Conservation (phyloP, 2,329 filamentous ascomycete species). For the Colletotrichum filicis region DNA sequence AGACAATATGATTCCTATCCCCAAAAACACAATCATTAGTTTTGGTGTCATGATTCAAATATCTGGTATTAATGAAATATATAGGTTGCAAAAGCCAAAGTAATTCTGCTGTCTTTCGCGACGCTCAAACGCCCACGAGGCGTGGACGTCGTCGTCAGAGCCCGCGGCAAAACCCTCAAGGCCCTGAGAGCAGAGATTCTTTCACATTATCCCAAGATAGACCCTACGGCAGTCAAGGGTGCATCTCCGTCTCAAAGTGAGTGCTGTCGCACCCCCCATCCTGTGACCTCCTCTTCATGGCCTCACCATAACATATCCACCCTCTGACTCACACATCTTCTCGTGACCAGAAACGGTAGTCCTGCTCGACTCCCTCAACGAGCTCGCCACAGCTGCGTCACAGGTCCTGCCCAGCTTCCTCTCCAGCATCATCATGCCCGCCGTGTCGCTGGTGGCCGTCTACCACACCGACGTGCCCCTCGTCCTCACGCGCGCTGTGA, state of each 20-base stretch:
- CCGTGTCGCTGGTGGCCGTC: slow-evolving; percentile 78
- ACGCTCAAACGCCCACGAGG: slow-evolving; percentile 73
- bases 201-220: slow-evolving; percentile 56
- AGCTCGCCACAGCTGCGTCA: slow-evolving; percentile 65
- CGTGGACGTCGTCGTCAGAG: slow-evolving; percentile 75
- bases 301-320: neutral
- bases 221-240: slow-evolving; percentile 48
- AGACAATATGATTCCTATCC: neutral
- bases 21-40: no score
- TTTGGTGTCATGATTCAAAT: neutral
- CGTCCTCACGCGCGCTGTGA: slow-evolving; percentile 52
- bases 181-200: slow-evolving; percentile 70
- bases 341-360: slow-evolving; percentile 72
- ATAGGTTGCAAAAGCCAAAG: slow-evolving; percentile 72
- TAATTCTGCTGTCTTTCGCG: slow-evolving; percentile 83
- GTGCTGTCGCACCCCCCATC: slow-evolving; percentile 34
- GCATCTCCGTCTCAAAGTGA: slow-evolving; percentile 54
- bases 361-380: slow-evolving; percentile 83
- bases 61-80: neutral
- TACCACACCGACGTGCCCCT: slow-evolving; percentile 86
- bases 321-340: slow-evolving; percentile 31
- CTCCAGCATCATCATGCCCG: slow-evolving; percentile 73
- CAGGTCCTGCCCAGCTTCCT: slow-evolving; percentile 75
- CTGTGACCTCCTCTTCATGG: neutral
- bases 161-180: slow-evolving; percentile 67